A percentile compares a stretch with the other conserved stretches of the same genome.
Conservation (phyloP, 352 stramenopile species). For the Globisporangium ultimum region DNA sequence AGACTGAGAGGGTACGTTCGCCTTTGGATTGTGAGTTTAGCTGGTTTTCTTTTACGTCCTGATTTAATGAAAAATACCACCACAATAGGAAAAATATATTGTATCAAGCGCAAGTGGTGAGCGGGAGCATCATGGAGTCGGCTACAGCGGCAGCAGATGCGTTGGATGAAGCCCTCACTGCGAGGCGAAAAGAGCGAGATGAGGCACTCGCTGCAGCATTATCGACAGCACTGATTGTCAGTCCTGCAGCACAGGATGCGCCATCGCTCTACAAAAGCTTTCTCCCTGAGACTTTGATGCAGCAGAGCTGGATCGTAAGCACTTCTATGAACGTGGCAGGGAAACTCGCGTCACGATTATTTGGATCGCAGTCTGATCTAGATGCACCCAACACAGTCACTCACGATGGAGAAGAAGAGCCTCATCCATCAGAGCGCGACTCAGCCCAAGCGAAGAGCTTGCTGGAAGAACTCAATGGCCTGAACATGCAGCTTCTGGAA, state of each 20-base stretch:
- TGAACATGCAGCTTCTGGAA: conserved; percentile 84
- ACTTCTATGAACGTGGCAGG: conserved; percentile 60
- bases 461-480: conserved; percentile 75
- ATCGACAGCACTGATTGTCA: conserved; percentile 36
- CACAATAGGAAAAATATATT: conserved; percentile 61
- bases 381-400: background rate
- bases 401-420: conserved; percentile 7
- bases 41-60: background rate
- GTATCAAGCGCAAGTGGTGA: conserved; percentile 75
- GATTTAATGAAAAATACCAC: conserved; percentile 1
- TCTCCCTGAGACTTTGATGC: conserved; percentile 43
- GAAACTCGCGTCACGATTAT: conserved; percentile 61
- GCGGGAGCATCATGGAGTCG: conserved; percentile 67
- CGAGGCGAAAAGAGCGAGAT: conserved; percentile 42
- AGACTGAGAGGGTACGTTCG: conserved; percentile 48
- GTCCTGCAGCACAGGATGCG: conserved; percentile 14
- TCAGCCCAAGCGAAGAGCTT: conserved; percentile 59
- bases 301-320: conserved; percentile 64
- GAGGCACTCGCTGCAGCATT: conserved; percentile 25
- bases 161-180: conserved; percentile 60
- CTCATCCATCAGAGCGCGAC: conserved; percentile 17
- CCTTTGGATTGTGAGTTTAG: conserved; percentile 1
- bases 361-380: conserved; percentile 41
- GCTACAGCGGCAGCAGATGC: conserved; percentile 64
- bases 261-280: conserved; percentile 35